A percentile compares a stretch with the other conserved stretches of the same genome.
Conservation (phyloP, 495 filamentous ascomycete genomes). For the Talaromyces trachyspermus region DNA sequence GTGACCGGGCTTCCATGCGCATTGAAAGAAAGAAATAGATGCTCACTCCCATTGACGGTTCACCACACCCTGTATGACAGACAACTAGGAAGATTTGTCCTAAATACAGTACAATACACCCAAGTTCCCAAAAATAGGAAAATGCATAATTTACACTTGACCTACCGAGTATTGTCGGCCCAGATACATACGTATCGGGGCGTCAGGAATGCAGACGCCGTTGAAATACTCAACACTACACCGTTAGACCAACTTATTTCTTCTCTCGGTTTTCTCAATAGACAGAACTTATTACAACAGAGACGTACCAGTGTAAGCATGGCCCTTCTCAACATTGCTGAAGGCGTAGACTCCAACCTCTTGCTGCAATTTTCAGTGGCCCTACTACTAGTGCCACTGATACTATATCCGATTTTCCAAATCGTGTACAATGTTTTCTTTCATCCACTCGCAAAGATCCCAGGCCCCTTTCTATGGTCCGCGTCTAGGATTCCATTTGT, state of each 20-base stretch:
- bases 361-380: neutral
- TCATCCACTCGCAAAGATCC: slow-evolving; percentile 34
- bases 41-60: neutral
- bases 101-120: neutral
- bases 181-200: neutral
- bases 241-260: neutral
- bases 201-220: neutral
- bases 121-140: neutral
- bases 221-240: neutral
- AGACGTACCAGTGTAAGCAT: neutral
- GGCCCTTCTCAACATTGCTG: neutral
- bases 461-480: slow-evolving; percentile 39
- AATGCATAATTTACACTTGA: neutral
- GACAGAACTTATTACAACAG: neutral
- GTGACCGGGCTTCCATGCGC: neutral
- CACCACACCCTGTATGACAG: neutral
- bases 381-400: neutral
- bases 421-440: slow-evolving; percentile 18
- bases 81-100: neutral
- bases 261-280: neutral
- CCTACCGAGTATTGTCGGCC: neutral
- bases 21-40: neutral
- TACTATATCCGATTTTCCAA: neutral
- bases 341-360: neutral
- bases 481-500: neutral